phyloP scores from a whole-genome alignment of 179 eudicot species.

The Nepenthes alata region DNA sequence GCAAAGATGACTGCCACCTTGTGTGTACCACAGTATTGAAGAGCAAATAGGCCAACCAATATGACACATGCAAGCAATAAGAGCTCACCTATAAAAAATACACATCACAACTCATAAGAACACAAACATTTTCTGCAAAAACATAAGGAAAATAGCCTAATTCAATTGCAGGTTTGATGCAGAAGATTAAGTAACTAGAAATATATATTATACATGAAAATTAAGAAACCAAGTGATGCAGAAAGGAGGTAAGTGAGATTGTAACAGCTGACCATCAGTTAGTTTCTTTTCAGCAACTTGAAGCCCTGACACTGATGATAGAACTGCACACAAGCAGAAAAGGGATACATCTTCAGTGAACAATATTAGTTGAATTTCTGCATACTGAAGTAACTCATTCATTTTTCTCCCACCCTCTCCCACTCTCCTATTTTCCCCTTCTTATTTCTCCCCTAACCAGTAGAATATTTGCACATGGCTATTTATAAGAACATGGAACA shows the following conservation, averaged over 20 bases:
- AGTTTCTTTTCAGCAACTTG: conserved; percentile 31
- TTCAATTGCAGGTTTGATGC: too few species aligned
- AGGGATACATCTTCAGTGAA: not conserved
- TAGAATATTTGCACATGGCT: too few species aligned
- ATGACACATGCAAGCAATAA: conserved; percentile 54
- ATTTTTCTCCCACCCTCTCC: too few species aligned
- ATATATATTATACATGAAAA: too few species aligned
- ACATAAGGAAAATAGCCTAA: too few species aligned
- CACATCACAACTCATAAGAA: not conserved
- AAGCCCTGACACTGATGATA: conserved; percentile 84
- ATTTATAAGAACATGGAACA: too few species aligned
- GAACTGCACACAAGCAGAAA: conserved; percentile 42
- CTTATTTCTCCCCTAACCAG: too few species aligned
- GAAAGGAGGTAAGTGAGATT: not conserved
- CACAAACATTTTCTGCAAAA: not conserved
- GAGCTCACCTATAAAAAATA: conserved; percentile 34
- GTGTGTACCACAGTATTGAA: conserved; percentile 85
- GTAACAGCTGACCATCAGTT: conserved; percentile 37
- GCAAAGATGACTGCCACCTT: conserved; percentile 77
- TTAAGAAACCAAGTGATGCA: not conserved
- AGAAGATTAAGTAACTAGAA: too few species aligned
- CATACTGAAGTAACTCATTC: too few species aligned
- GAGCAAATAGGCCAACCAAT: conserved; percentile 69
- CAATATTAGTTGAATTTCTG: too few species aligned
- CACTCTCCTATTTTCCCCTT: too few species aligned